A percentile compares a stretch with the other conserved stretches of the same genome.
Evolutionary conservation across 1,139 yeast genomes (phyloP).

Genomic region (Trichomonascaceae sp.): DNA sequence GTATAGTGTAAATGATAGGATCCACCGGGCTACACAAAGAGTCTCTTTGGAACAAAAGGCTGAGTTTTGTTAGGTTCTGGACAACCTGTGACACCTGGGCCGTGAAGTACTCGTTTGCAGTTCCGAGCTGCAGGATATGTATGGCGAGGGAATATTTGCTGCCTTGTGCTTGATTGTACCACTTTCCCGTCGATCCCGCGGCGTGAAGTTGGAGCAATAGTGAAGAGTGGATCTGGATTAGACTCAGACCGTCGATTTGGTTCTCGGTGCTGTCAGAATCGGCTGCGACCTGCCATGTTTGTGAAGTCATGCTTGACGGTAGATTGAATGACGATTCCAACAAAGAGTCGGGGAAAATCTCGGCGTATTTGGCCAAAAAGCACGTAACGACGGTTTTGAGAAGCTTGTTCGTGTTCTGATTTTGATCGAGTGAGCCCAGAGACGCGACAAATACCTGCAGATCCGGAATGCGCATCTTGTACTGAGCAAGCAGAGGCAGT

Average conservation of each 20-base stretch:
- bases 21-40: constrained; percentile 22
- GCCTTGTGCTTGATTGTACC: constrained; percentile 42
- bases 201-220: constrained; percentile 22
- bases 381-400: constrained; percentile 3
- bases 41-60: constrained; percentile 37
- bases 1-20: constrained; percentile 18
- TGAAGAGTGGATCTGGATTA: constrained; percentile 21
- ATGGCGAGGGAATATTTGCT: constrained; percentile 43
- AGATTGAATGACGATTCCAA: constrained; percentile 8
- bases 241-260: constrained; percentile 15
- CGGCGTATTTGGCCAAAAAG: constrained; percentile 11
- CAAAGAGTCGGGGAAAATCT: constrained; percentile 13
- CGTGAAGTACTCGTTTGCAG: constrained; percentile 26
- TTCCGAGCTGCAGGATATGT: constrained; percentile 39
- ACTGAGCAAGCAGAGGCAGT: constrained; percentile 26
- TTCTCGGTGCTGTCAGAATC: constrained; percentile 6
- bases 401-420: background rate
- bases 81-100: constrained; percentile 31
- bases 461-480: constrained; percentile 37
- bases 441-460: constrained; percentile 24
- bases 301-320: constrained; percentile 10
- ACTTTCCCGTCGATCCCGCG: constrained; percentile 33
- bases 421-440: background rate
- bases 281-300: constrained; percentile 5
- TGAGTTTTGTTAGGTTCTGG: constrained; percentile 29